A percentile compares a stretch with the other conserved stretches of the same genome.
Evolutionary conservation across 2,329 filamentous ascomycete species (phyloP).

Genomic region (Phaeosphaeria sp.): DNA sequence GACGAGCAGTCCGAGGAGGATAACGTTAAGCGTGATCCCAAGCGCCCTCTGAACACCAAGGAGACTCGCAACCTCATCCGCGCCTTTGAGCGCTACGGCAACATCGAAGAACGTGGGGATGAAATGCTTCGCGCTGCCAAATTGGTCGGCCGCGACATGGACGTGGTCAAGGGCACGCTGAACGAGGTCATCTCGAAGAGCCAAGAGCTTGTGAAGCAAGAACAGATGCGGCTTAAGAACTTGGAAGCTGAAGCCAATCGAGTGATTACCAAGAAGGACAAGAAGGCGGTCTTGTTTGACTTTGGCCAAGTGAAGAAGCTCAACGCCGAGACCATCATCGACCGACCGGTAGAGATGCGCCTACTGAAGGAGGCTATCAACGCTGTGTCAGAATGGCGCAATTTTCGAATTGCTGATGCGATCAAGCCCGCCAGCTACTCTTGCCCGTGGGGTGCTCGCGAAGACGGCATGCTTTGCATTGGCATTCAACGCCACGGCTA

Average conservation of each 20-base stretch:
- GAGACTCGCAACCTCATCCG: slow-evolving; percentile 91
- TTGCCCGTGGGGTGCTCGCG: slow-evolving; percentile 88
- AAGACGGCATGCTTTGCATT: slow-evolving; percentile 96
- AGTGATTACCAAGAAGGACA: slow-evolving; percentile 91
- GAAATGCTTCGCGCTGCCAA: slow-evolving; percentile 89
- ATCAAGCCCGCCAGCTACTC: slow-evolving; percentile 91
- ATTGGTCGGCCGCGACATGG: slow-evolving; percentile 79
- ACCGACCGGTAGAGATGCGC: slow-evolving; percentile 87
- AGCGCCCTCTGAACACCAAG: slow-evolving; percentile 88
- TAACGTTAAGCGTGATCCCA: slow-evolving; percentile 73
- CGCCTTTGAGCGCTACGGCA: slow-evolving; percentile 89
- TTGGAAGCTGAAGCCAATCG: slow-evolving; percentile 77
- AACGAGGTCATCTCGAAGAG: slow-evolving; percentile 79
- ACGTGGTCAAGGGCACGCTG: slow-evolving; percentile 78
- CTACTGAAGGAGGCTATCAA: slow-evolving; percentile 79
- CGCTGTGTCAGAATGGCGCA: slow-evolving; percentile 69
- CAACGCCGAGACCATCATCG: slow-evolving; percentile 93
- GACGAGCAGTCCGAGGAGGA: slow-evolving; percentile 52
- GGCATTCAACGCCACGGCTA: slow-evolving; percentile 94
- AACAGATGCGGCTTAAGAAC: slow-evolving; percentile 67
- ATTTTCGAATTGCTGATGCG: slow-evolving; percentile 87
- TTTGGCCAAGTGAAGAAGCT: slow-evolving; percentile 92
- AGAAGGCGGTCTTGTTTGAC: slow-evolving; percentile 95
- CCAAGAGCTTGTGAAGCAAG: slow-evolving; percentile 74
- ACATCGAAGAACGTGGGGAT: slow-evolving; percentile 84